Evolutionary conservation across 768 basidiomycete genomes (phyloP).

Genomic region (Lactarius sp.): DNA sequence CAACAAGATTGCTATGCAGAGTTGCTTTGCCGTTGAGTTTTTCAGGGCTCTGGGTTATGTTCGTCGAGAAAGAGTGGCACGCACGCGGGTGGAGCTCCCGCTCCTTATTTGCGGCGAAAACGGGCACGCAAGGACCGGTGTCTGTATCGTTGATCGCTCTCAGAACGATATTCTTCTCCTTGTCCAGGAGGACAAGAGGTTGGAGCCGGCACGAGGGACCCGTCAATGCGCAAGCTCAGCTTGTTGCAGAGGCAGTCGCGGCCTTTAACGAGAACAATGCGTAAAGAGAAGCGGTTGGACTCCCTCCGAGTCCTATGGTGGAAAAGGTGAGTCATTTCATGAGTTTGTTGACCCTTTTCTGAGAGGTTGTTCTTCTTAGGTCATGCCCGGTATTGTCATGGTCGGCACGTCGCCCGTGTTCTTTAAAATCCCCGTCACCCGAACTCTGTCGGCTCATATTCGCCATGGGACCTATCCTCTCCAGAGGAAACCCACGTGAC

Average conservation of each 20-base stretch:
- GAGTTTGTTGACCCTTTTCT: not conserved
- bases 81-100: not conserved
- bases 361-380: not conserved
- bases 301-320: not conserved
- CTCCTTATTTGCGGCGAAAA: slow-evolving; percentile 1
- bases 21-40: slow-evolving; percentile 1
- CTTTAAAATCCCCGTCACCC: slow-evolving; percentile 7
- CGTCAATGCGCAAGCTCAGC: not conserved
- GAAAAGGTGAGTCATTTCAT: not conserved
- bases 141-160: slow-evolving; percentile 4
- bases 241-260: not conserved
- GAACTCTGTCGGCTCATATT: not conserved
- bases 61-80: not conserved
- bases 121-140: not conserved
- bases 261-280: not conserved
- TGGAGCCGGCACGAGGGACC: not conserved
- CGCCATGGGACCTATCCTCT: slow-evolving; percentile 3
- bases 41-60: slow-evolving; percentile 3
- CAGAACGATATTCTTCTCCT: slow-evolving; percentile 13
- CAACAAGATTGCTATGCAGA: not conserved
- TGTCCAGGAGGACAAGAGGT: slow-evolving; percentile 13
- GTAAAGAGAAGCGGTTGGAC: not conserved
- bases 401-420: slow-evolving; percentile 1
- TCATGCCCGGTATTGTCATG: slow-evolving; percentile 6
- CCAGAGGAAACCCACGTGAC: not conserved